Evolutionary conservation across 495 filamentous ascomycete genomes (phyloP).

Genomic region (Penicillium macrosclerotiorum): DNA sequence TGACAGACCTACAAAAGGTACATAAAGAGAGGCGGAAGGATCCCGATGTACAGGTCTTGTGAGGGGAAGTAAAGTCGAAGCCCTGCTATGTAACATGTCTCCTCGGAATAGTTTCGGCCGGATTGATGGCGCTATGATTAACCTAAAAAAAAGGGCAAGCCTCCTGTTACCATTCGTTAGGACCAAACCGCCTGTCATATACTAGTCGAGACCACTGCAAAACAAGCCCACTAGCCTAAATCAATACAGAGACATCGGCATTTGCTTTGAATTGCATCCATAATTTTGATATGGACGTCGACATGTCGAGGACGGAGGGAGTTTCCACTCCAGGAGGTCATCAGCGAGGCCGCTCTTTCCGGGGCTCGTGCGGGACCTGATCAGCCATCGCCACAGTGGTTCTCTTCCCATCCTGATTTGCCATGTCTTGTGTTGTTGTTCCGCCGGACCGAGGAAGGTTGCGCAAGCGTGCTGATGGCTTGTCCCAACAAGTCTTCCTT

Average conservation of each 20-base stretch:
- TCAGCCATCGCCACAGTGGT: constrained; percentile 2
- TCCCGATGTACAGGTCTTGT: constrained; percentile 1
- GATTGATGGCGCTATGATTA: not conserved
- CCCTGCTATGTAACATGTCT: not conserved
- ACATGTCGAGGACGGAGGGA: no score
- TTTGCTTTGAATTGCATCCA: no score
- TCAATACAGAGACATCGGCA: no score
- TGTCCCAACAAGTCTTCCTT: no score
- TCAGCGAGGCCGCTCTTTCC: no score
- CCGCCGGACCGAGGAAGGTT: not conserved
- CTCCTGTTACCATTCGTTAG: not conserved
- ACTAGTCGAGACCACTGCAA: not conserved
- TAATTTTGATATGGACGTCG: no score
- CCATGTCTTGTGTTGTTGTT: not conserved
- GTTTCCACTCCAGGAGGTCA: no score
- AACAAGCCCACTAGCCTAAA: not conserved
- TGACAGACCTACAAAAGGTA: not conserved
- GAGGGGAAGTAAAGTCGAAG: not conserved
- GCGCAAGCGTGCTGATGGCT: not conserved
- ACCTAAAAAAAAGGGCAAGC: not conserved
- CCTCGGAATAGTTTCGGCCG: constrained; percentile 4
- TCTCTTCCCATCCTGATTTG: constrained; percentile 2
- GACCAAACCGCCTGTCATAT: constrained; percentile 9
- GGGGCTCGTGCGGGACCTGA: constrained; percentile 8
- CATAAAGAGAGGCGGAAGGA: not conserved